Evolutionary conservation across 2,329 filamentous ascomycete genomes (phyloP), one percentile per base, ranked within the genome.

Genomic region (Cladosporium austrohemisphaericum): DNA sequence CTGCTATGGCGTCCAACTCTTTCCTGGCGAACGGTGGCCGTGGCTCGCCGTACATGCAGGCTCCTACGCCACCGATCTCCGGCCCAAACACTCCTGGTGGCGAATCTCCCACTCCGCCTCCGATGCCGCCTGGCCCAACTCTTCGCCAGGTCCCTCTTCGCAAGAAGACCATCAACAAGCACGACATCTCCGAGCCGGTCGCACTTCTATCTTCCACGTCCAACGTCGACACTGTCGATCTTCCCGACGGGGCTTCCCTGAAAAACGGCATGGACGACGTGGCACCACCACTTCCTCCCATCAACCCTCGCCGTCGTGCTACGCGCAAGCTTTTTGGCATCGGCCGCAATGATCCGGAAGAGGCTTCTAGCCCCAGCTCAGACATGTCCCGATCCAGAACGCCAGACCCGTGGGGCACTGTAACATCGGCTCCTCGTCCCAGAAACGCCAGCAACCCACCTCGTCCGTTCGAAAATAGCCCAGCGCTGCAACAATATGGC

Each of bases 151-250:
- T 64, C 71, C 28, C 68, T 20, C 56, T 58, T n/a, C 74, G 78
- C 29, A 84, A 83, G 68, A 76, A 77, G 57, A 72, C 75, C 0
- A 71, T 84, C 40, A 76, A 76, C 54, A 85, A 85, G 64, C 69
- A 72, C 10, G 76, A 78, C 50, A 85, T 85, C 41, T 83, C 79
- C 2, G 81, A 84, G 57, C 81, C 81, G 0, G 38, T 49, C 20
- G 70, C 68, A 3, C 71, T 79, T 52, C 59, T 77, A 20, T 76
- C 74, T 1, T 71, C 72, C 8, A 83, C 80, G 3, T 80, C 77
- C 2, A 77, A 78, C 36, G 73, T 82, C 22, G 78, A 81, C 37
- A 76, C 77, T 0, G 71, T 83, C 28, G 77, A 76, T 28, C 70
- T 84, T 9, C 79, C 79, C 11, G 60, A 73, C n/a, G 76, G 76